Base-by-base conservation (phyloP, 2,329 filamentous ascomycete species). In the Pseudogymnoascus sp. region DNA sequence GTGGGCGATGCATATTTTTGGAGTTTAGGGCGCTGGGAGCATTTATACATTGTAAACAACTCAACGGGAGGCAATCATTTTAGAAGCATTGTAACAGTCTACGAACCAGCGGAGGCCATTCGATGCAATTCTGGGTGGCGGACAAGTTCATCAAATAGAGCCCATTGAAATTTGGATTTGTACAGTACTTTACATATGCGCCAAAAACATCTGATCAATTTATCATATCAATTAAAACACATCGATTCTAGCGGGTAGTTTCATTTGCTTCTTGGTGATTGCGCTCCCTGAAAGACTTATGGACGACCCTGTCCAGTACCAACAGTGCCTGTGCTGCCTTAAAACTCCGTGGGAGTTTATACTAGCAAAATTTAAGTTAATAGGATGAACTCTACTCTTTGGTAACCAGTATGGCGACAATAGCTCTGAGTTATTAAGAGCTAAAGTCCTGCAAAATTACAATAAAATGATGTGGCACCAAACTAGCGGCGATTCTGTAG, bases 31-130 rank as follows among this genome's bases (percentile, higher is more conserved):
- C 16, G 49, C 29, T 19, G 29, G 49, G 49, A 55, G 49, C 49
- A 55, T 55, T 55, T 55, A 33, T 55, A 19, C 16, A 55, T 55
- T 33, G 49, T 55, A 55, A 33, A 55, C n/a, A 33, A 55, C 49
- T 55, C 49, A 21, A 52, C 49, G 49, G 49, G 49, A 55, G 29
- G 49, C 49, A 55, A 55, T 55, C 29, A 55, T 55, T 55, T 55
- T 55, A 55, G 49, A 55, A 55, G 49, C 49, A 33, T 55, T 55
- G 49, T 33, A 55, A 55, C 49, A 55, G 49, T 55, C 49, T 33
- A 55, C 49, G 49, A 55, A 33, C 49, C 49, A 55, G 49, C 49
- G 49, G 49, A 55, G 49, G 49, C 49, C 26, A 55, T 55, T 55
- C 21, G 49, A 55, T 55, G 49, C 49, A 33, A 55, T 55, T 55